Evolutionary conservation across 1,139 yeast genomes (phyloP).

Genomic region (Sugiyamaella grinbergsii): DNA sequence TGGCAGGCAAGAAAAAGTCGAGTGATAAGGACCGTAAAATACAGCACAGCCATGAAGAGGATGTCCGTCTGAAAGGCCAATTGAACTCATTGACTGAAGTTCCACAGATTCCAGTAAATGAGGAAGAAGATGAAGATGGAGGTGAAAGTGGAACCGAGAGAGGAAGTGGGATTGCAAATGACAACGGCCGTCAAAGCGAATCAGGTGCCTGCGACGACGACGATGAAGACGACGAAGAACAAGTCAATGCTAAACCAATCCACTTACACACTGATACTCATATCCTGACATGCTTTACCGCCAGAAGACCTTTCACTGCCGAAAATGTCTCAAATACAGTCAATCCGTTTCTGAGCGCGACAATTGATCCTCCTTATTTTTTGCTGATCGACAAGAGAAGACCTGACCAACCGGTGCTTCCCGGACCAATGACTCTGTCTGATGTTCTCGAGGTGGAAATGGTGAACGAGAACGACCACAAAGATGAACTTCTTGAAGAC

Average conservation of each 20-base stretch:
- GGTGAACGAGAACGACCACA: conserved; percentile 13
- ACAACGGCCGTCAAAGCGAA: neutral
- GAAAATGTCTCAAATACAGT: neutral
- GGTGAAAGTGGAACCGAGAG: neutral
- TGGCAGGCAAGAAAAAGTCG: neutral
- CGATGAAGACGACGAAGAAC: too few species aligned
- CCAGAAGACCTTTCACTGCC: conserved; percentile 4
- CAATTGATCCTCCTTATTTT: conserved; percentile 31
- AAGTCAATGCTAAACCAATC: conserved; percentile 10
- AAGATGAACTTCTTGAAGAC: neutral
- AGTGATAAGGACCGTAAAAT: neutral
- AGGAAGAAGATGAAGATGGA: neutral
- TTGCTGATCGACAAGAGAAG: conserved; percentile 27
- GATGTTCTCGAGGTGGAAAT: conserved; percentile 8
- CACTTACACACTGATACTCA: conserved; percentile 32
- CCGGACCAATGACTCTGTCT: conserved; percentile 17
- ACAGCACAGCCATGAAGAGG: neutral
- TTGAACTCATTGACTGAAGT: neutral
- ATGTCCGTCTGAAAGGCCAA: neutral
- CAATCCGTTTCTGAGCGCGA: conserved; percentile 1
- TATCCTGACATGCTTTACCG: conserved; percentile 27
- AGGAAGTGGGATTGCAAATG: neutral
- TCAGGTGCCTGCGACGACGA: neutral
- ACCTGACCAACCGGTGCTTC: conserved; percentile 29
- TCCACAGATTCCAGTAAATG: conserved; percentile 3